Evolutionary conservation across 768 basidiomycete genomes (phyloP), one percentile per base, ranked within the genome.

Genomic region (Lactifluus piperatus): DNA sequence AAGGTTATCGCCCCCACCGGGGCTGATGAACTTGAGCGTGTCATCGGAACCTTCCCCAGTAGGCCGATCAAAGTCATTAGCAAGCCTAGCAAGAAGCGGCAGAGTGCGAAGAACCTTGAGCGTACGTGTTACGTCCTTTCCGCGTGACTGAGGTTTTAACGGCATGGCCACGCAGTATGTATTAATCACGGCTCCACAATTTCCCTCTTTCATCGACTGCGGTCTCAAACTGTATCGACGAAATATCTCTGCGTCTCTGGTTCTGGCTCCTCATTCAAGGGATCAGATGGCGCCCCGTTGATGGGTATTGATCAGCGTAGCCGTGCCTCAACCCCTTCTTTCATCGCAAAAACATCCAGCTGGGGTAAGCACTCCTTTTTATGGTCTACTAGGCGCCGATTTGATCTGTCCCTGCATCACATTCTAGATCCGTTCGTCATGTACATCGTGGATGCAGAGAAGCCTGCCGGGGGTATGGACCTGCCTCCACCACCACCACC

Each of bases 11-110:
- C 91, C 37, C 84, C 86, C 8, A 80, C 82, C 16, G 82, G 83
- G 50, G 88, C 91, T 51, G 86, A 90, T 60, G 86, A 89, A 69
- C 82, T 84, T 57, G 89, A 92, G 69, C 81, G 86, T 39, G 77
- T 92, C 36, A 84, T 97, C 65, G 94, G 94, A 22, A 81, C 83
- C 20, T 97, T 97, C 75, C 86, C 90, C 45, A 91, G 90, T 64
- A 86, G 88, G 47, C 85, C 94, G n/a, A 97, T 98, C 78, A 94
- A 94, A 72, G 91, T 98, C 68, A 97, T 98, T 74, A 92, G 89
- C 74, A 98, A 97, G 72, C 95, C 95, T 4, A 92, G 90, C 76
- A 97, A 97, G 79, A 97, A 97, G 80, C 81, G 92, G 66, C 88
- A 92, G 72, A 91, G 87, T 69, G 90, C 88, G 47, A 95, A 95